These are phyloP conservation scores for Taphrina confusa DNA, from an alignment of 1,139 yeast genomes.

Conservation along the genomic window DNA sequence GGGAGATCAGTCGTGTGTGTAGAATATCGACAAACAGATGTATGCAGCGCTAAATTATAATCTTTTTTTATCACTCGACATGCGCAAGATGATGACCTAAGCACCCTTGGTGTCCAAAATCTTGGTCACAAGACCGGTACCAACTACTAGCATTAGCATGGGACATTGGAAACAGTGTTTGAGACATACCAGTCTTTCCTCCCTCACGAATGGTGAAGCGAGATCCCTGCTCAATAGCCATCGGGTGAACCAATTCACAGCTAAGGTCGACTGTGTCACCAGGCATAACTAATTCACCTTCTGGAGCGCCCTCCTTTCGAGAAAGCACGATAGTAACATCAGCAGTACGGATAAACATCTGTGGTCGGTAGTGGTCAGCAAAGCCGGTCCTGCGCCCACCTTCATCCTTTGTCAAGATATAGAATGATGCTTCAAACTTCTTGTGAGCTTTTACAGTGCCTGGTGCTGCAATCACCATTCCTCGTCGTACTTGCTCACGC, in stretches of 20 bases:
- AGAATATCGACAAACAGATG: not conserved
- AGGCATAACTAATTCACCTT: constrained; percentile 81
- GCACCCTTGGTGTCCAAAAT: constrained; percentile 24
- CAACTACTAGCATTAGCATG: not conserved
- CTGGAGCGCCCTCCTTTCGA: constrained; percentile 72
- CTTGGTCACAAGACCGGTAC: constrained; percentile 24
- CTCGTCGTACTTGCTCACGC: constrained; percentile 95
- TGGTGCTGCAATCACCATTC: constrained; percentile 96
- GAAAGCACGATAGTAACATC: constrained; percentile 89
- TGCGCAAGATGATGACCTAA: not conserved
- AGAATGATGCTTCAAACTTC: constrained; percentile 89
- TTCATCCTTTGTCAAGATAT: constrained; percentile 91
- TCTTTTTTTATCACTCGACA: not conserved
- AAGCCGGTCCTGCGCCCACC: constrained; percentile 99
- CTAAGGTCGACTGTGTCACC: constrained; percentile 99
- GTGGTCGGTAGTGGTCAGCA: constrained; percentile 97
- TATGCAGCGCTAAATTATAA: constrained; percentile 11
- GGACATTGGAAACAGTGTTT: not conserved
- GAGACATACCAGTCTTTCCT: constrained; percentile 67
- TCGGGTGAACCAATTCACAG: constrained; percentile 85
- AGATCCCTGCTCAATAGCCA: constrained; percentile 93
- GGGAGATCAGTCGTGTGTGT: not conserved
- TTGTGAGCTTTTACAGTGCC: constrained; percentile 90
- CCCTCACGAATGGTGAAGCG: constrained; percentile 99
- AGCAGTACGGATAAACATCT: constrained; percentile 92